Base-by-base conservation (phyloP, 345 rosid species). In the Rhodamnia rubescens region DNA sequence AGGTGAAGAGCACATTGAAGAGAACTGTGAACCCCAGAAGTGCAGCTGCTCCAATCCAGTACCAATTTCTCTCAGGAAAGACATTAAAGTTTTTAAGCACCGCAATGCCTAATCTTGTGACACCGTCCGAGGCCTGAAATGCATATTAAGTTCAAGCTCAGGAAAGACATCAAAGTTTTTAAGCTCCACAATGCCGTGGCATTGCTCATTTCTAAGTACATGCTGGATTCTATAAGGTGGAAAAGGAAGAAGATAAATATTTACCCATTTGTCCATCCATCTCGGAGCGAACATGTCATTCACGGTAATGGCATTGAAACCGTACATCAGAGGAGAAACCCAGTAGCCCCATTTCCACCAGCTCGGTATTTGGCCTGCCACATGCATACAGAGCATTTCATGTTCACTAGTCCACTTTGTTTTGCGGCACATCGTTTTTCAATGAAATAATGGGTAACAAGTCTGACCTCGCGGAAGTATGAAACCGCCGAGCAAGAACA, bases 291-390 rank as follows among this genome's bases (percentile, higher is more conserved):
- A 84, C 91, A 97, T 89, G 90, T 97, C 98, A 55, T 96, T 97
- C 36, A 94, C 94, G 6, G 93, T 36, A 8, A 97, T 54, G 84
- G 98, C 93, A 81, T 97, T 94, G 88, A 56, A 93, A 84, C 92
- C 93, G 74, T 96, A 97, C n/a, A 91, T 74, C 92, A 97, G 8
- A 16, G 99, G 98, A 52, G 98, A 97, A 81, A 95, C 85, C 99
- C 99, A 97, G 84, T 97, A 92, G 82, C 90, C 98, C 99, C 98
- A 97, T 47, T 80, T 74, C 98, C 98, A 97, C 96, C 99, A 95
- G 13, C 22, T 82, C 50, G 98, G 99, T 87, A 97, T 94, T 47
- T 92, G 40, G 82, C 85, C 98, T 95, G 92, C 89, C 83, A 32
- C 80, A 69, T 69, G 85, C 26, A 50, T 85, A 83, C 64, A 20